Evolutionary conservation across 2,329 filamentous ascomycete genomes (phyloP), one percentile per base, ranked within the genome.

Genomic region (Aspergillus flavus): DNA sequence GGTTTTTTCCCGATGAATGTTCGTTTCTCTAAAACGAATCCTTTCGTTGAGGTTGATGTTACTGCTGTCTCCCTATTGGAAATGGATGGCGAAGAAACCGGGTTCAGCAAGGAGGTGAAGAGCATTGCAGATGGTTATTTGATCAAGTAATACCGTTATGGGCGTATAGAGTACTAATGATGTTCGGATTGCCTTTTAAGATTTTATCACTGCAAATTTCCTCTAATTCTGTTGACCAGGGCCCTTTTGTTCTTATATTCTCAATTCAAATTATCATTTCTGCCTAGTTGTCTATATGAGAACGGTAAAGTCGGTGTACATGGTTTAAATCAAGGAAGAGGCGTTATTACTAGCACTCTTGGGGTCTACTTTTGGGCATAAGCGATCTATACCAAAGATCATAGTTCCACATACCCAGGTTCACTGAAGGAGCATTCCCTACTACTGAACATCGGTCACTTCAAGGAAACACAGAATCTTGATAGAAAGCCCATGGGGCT

Each of bases 1-100:
- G 94, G 97, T 72, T 98, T 98, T 83, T 99, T 99, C 88, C 95
- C 95, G 1, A 98, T 99, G 94, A 90, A 87, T 59, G 89, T 98
- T 64, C 87, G 89, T 60, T 99, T 99, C 80, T 89, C 87, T 67
- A 97, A 96, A 85, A 86, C 88, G 48, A 87, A 86, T 63, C 94
- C 95, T 32, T 97, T 92, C 78, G 86, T 98, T 57, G 93, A 97
- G 72, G 92, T 99, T 67, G 93, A 97, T 81, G 94, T 98, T 55
- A 73, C 72, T 32, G 70, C 73, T 57, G 79, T 79, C 26, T 75
- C 76, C n/a, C 66, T 82, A 41, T 64, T 83, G 61, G 81, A 83
- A 55, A 78, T 80, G 74, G 78, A 78, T 57, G 80, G 78, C 32
- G 78, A 82, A 65, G 75, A 73, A 34, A 75, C 81, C 39, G 73